phyloP scores from a whole-genome alignment of 2,329 filamentous ascomycete species.

The Xylariaceae sp. region DNA sequence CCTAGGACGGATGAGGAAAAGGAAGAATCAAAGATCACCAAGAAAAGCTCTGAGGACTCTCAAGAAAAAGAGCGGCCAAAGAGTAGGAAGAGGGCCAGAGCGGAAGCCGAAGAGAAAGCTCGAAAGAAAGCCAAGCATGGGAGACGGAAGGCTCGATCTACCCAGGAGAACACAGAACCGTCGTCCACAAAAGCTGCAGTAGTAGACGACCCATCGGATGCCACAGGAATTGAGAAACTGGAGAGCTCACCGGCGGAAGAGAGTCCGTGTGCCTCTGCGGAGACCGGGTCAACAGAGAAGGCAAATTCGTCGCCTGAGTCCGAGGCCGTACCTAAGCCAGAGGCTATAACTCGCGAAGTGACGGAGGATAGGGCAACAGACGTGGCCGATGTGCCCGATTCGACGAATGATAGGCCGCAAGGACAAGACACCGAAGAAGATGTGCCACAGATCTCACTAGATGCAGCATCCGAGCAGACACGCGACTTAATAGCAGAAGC shows the following conservation, averaged over 20 bases:
- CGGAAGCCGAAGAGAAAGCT: slow-evolving; percentile 14
- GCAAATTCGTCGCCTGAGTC: slow-evolving; percentile 9
- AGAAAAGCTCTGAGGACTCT: slow-evolving; percentile 10
- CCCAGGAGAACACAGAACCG: slow-evolving; percentile 4
- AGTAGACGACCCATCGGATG: slow-evolving; percentile 9
- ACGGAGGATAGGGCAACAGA: slow-evolving; percentile 11
- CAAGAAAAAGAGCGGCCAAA: slow-evolving; percentile 14
- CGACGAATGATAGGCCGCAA: background rate
- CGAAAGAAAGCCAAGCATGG: slow-evolving; percentile 12
- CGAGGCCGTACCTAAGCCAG: slow-evolving; percentile 8
- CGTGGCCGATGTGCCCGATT: background rate
- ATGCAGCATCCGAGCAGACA: background rate
- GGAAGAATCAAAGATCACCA: slow-evolving; percentile 3
- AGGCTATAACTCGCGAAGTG: slow-evolving; percentile 8
- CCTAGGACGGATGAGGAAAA: slow-evolving; percentile 5
- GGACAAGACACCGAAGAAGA: slow-evolving; percentile 2
- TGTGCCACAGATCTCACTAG: background rate
- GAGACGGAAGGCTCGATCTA: slow-evolving; percentile 8
- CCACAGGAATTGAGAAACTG: slow-evolving; percentile 7
- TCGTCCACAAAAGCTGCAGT: slow-evolving; percentile 1
- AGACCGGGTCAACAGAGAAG: slow-evolving; percentile 10
- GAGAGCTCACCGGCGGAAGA: slow-evolving; percentile 5
- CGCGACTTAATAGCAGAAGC: background rate
- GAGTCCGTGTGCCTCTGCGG: background rate
- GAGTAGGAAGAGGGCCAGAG: slow-evolving; percentile 9